Conservation (phyloP, 805 yeast species). For the Kuraishia borneana region DNA sequence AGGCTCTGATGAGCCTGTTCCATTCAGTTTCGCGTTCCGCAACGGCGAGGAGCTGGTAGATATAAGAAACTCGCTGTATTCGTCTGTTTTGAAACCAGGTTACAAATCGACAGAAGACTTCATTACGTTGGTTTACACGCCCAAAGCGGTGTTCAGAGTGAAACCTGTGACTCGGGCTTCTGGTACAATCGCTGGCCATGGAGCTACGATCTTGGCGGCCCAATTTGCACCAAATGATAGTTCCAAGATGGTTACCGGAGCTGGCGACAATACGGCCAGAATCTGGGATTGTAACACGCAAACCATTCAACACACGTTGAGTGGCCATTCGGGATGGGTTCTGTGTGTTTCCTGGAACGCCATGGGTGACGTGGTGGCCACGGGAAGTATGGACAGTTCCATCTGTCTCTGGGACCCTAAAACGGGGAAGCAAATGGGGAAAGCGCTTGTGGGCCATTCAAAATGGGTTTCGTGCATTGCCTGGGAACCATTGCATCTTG, state of each 20-base stretch:
- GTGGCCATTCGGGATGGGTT: slow-evolving; percentile 92
- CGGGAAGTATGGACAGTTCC: slow-evolving; percentile 92
- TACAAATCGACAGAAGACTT: slow-evolving; percentile 87
- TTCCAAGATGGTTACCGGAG: slow-evolving; percentile 82
- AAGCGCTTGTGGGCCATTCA: slow-evolving; percentile 66
- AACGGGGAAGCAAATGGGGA: slow-evolving; percentile 66
- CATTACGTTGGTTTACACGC: slow-evolving; percentile 82
- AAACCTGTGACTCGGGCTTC: slow-evolving; percentile 83
- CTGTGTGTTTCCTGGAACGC: slow-evolving; percentile 88
- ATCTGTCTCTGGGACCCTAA: slow-evolving; percentile 78
- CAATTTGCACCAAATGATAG: slow-evolving; percentile 90
- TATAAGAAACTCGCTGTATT: slow-evolving; percentile 65
- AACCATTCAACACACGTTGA: slow-evolving; percentile 71
- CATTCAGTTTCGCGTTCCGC: slow-evolving; percentile 70
- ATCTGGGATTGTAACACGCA: slow-evolving; percentile 96
- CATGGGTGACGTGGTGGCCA: slow-evolving; percentile 81
- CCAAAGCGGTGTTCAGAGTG: slow-evolving; percentile 91
- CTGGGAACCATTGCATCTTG: slow-evolving; percentile 92
- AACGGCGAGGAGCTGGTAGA: slow-evolving; percentile 42
- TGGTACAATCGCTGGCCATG: slow-evolving; percentile 92
- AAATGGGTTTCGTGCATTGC: slow-evolving; percentile 84
- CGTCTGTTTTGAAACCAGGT: slow-evolving; percentile 78
- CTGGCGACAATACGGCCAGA: slow-evolving; percentile 93
- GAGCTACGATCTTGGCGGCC: slow-evolving; percentile 83
- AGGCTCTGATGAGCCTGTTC: slow-evolving; percentile 71